These are phyloP conservation scores for Dittrichia graveolens DNA, from an alignment of 129 eudicot genomes.

Conservation along the genomic window DNA sequence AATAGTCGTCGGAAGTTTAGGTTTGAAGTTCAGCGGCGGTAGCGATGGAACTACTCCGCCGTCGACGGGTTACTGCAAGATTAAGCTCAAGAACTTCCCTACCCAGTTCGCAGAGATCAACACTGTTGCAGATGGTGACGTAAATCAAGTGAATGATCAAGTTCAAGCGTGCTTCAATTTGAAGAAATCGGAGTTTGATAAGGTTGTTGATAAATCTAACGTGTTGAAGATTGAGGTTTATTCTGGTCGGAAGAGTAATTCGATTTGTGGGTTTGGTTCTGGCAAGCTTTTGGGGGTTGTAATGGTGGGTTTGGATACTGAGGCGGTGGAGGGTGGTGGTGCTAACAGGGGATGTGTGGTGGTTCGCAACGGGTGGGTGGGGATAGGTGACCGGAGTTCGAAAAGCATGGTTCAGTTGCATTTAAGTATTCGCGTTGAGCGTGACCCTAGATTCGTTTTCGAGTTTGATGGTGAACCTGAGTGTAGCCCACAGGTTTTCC, in stretches of 20 bases:
- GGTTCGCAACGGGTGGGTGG: conserved; percentile 72
- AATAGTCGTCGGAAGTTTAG: conserved; percentile 57
- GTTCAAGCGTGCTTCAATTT: conserved; percentile 56
- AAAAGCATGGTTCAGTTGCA: conserved; percentile 37
- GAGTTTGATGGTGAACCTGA: conserved; percentile 92
- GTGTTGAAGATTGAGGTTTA: conserved; percentile 57
- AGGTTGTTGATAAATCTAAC: conserved; percentile 39
- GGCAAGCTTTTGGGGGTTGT: conserved; percentile 60
- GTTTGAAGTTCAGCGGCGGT: conserved; percentile 34
- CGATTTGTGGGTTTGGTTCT: conserved; percentile 48
- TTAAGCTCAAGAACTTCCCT: conserved; percentile 58
- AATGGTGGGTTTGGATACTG: conserved; percentile 58
- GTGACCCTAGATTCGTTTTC: conserved; percentile 89
- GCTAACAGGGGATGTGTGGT: conserved; percentile 34
- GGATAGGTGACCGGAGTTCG: conserved; percentile 39
- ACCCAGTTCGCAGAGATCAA: conserved; percentile 53
- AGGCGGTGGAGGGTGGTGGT: conserved; percentile 41
- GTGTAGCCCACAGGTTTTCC: conserved; percentile 95
- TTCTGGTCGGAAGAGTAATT: conserved; percentile 26
- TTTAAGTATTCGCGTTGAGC: conserved; percentile 67
- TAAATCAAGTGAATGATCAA: conserved; percentile 46
- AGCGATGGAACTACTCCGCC: conserved; percentile 20
- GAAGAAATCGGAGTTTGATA: conserved; percentile 63
- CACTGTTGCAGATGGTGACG: conserved; percentile 31
- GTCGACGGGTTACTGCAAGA: conserved; percentile 51